Evolutionary conservation across 805 yeast species (phyloP).

Genomic region (Saccharomycopsis sp.): DNA sequence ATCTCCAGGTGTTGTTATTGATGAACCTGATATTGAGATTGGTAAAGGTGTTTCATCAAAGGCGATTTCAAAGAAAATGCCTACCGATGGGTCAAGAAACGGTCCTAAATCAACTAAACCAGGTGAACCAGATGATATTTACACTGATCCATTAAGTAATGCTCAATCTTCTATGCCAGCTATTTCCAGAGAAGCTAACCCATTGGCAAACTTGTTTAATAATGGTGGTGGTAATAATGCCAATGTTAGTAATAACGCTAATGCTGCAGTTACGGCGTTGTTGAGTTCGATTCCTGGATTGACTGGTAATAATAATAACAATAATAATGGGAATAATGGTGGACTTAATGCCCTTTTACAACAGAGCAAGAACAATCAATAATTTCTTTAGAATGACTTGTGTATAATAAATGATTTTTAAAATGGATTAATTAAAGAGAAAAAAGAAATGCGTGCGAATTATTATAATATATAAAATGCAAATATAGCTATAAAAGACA

Average conservation of each 20-base stretch:
- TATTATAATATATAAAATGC: too few species aligned
- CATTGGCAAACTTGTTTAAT: slow-evolving; percentile 42
- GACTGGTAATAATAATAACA: background rate
- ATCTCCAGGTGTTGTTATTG: slow-evolving; percentile 73
- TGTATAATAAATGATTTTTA: too few species aligned
- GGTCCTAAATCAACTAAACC: slow-evolving; percentile 78
- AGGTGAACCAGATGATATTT: slow-evolving; percentile 38
- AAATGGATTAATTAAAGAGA: too few species aligned
- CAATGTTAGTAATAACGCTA: background rate
- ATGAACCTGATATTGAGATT: slow-evolving; percentile 96
- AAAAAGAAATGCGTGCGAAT: too few species aligned
- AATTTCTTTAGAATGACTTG: too few species aligned
- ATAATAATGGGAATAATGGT: background rate
- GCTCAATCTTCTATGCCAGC: slow-evolving; percentile 29
- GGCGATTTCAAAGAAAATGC: slow-evolving; percentile 87
- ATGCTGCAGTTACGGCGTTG: slow-evolving; percentile 20
- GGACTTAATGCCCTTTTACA: slow-evolving; percentile 15
- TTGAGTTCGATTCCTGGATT: slow-evolving; percentile 19
- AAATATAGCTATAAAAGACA: too few species aligned
- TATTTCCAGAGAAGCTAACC: slow-evolving; percentile 37
- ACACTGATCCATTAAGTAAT: slow-evolving; percentile 27
- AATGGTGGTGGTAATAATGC: slow-evolving; percentile 4
- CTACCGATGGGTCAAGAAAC: slow-evolving; percentile 77
- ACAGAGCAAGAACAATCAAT: slow-evolving; percentile 5
- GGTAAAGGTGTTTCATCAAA: slow-evolving; percentile 92